Percentiles rank a stretch among this genome's conserved stretches.
Evolutionary conservation across 2,329 filamentous ascomycete species (phyloP).

Genomic region (Penicillium brevicompactum): DNA sequence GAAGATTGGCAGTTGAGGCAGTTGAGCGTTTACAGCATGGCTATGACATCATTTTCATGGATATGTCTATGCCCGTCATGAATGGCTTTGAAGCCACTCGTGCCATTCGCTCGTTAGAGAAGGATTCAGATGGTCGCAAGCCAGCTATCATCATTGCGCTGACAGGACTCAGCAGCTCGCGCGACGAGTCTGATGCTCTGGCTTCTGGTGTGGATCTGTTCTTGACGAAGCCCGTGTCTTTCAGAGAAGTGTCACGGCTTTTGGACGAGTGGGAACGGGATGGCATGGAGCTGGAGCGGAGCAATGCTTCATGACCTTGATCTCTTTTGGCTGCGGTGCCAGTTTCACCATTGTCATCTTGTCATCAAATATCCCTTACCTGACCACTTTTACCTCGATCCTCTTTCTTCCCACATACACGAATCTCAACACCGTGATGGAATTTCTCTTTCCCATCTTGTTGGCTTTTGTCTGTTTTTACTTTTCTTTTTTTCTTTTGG

Average conservation of each 20-base stretch:
- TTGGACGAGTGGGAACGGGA: constrained; percentile 37
- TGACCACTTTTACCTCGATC: background rate
- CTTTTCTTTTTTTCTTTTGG: background rate
- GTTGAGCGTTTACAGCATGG: constrained; percentile 34
- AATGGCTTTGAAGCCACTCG: constrained; percentile 52
- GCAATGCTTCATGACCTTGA: background rate
- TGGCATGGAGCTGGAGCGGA: constrained; percentile 16
- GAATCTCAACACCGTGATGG: no score
- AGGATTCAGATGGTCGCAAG: constrained; percentile 32
- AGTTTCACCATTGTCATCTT: background rate
- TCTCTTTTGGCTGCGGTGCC: background rate
- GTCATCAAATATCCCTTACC: background rate
- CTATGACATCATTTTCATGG: constrained; percentile 52
- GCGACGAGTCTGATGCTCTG: constrained; percentile 47
- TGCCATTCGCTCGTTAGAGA: constrained; percentile 47
- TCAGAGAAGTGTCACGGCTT: constrained; percentile 46
- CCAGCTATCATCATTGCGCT: constrained; percentile 48
- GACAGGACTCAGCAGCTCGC: constrained; percentile 48
- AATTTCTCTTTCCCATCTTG: no score
- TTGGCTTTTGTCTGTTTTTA: background rate
- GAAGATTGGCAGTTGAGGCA: constrained; percentile 46
- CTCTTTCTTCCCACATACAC: no score
- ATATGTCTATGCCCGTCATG: constrained; percentile 53
- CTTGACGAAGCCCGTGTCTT: constrained; percentile 51
- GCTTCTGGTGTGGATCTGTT: constrained; percentile 49